A percentile compares a stretch with the other conserved stretches of the same genome.
These are phyloP conservation scores for Leishmania amazonensis DNA, from an alignment of 208 protist species.

Conservation along the genomic window DNA sequence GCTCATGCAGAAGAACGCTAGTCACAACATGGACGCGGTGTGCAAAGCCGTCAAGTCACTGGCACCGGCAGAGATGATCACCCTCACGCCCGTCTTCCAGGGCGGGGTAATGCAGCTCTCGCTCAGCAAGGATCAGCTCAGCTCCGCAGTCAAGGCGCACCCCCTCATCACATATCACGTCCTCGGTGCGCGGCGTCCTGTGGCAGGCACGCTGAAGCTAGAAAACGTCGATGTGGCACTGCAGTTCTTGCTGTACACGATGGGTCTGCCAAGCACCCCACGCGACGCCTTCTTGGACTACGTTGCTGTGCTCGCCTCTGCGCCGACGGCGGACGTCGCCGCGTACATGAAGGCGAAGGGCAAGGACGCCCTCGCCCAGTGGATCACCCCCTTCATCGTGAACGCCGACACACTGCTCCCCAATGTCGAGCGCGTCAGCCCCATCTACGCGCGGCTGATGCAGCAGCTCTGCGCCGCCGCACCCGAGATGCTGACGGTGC, in stretches of 20 bases:
- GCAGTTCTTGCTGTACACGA: slow-evolving; percentile 68
- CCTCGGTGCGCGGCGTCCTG: slow-evolving; percentile 39
- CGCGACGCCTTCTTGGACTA: slow-evolving; percentile 51
- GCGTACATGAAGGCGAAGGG: slow-evolving; percentile 44
- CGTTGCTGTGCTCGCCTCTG: slow-evolving; percentile 54
- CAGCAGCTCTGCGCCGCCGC: slow-evolving; percentile 29
- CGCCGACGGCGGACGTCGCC: slow-evolving; percentile 35
- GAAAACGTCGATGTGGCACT: slow-evolving; percentile 48
- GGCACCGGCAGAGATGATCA: slow-evolving; percentile 42
- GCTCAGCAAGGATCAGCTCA: slow-evolving; percentile 57
- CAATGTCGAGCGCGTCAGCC: slow-evolving; percentile 45
- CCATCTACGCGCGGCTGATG: slow-evolving; percentile 54
- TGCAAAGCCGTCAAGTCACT: slow-evolving; percentile 20
- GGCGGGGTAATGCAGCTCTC: slow-evolving; percentile 19
- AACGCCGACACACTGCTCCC: slow-evolving; percentile 64
- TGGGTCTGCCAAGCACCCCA: slow-evolving; percentile 61
- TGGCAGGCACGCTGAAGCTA: slow-evolving; percentile 44
- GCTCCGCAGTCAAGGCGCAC: slow-evolving; percentile 48
- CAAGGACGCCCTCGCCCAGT: slow-evolving; percentile 63
- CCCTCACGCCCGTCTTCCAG: slow-evolving; percentile 39
- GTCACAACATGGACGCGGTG: slow-evolving; percentile 23
- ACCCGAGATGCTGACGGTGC: slow-evolving; percentile 28
- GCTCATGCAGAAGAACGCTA: slow-evolving; percentile 25
- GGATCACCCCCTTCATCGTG: slow-evolving; percentile 75
- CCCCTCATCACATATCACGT: slow-evolving; percentile 50